Evolutionary conservation across 2,329 filamentous ascomycete genomes (phyloP).

Genomic region (Diaporthe amygdali): DNA sequence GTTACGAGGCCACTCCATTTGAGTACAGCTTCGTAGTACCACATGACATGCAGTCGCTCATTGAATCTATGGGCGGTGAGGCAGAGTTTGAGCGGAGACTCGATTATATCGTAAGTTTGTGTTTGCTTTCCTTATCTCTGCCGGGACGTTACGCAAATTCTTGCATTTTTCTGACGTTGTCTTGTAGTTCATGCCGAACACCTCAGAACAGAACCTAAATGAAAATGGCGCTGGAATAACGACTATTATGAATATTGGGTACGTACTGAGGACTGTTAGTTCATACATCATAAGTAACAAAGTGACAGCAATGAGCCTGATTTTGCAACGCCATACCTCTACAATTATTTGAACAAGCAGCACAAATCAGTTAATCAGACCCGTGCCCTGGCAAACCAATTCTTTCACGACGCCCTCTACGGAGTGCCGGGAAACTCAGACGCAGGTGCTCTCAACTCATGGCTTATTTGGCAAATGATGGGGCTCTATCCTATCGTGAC

Average conservation of each 20-base stretch:
- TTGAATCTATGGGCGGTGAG: slow-evolving; percentile 56
- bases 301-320: slow-evolving; percentile 60
- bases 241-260: slow-evolving; percentile 32
- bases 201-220: slow-evolving; percentile 27
- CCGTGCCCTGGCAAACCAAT: slow-evolving; percentile 69
- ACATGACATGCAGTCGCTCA: slow-evolving; percentile 61
- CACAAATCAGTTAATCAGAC: slow-evolving; percentile 57
- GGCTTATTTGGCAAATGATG: slow-evolving; percentile 71
- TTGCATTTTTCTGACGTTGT: background rate
- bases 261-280: slow-evolving; percentile 32
- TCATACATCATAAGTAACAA: slow-evolving; percentile 54
- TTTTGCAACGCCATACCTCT: slow-evolving; percentile 70
- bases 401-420: slow-evolving; percentile 62
- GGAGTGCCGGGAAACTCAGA: slow-evolving; percentile 76
- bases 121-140: slow-evolving; percentile 32
- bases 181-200: slow-evolving; percentile 29
- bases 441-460: slow-evolving; percentile 72
- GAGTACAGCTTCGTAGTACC: slow-evolving; percentile 64
- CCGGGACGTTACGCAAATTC: background rate
- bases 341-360: slow-evolving; percentile 72
- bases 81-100: slow-evolving; percentile 54
- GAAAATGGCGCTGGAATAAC: slow-evolving; percentile 30
- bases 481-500: slow-evolving; percentile 73
- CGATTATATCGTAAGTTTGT: slow-evolving; percentile 39
- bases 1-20: slow-evolving; percentile 51